Evolutionary conservation across 495 filamentous ascomycete species (phyloP), one percentile per base, ranked within the genome.

Genomic region (Astrothelium subdiscretum): DNA sequence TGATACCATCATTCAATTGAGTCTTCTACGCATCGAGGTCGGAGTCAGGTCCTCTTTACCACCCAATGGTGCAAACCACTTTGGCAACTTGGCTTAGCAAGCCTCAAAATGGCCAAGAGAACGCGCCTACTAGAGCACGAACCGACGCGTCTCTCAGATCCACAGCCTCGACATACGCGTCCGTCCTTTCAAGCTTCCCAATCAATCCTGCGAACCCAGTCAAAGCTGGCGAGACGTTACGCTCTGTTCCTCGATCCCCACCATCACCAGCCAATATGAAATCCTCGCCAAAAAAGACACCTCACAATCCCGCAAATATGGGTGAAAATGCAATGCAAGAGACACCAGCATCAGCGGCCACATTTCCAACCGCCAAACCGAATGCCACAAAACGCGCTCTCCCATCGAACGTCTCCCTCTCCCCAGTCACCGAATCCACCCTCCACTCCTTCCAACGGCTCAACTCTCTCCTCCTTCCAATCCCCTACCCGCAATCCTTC

Each of bases 401-500:
- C 0, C 71, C 72, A 10, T 35, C 69, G 1, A 75, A 74, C 42
- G 68, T 75, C 22, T 61, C 67, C 29, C 59, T 77, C 59, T 67
- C 66, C 13, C 62, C 66, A 4, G 66, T 71, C 18, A 72, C 69
- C 27, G 59, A 61, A 58, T 62, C 63, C 15, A 66, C 91, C 72
- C 78, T 96, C 62, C 80, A 88, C 51, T 83, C 87, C 13, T 80
- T 95, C 42, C 87, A 86, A 27, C 85, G 89, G 43, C 90, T 97
- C 63, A 96, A 91, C 67, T 75, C 85, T 42, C 79, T 95, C 22
- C 82, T 95, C 13, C 84, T 98, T 4, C 92, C 92, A 24, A 88
- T 97, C 66, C 81, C 83, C 72, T 98, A 98, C 70, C 87, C 89
- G 0, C 85, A 87, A 69, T 82, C 80, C 35, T 97, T 97, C 82